These are phyloP conservation scores for Pyrenochaeta sp. DNA, from an alignment of 2,329 filamentous ascomycete species.

Conservation along the genomic window DNA sequence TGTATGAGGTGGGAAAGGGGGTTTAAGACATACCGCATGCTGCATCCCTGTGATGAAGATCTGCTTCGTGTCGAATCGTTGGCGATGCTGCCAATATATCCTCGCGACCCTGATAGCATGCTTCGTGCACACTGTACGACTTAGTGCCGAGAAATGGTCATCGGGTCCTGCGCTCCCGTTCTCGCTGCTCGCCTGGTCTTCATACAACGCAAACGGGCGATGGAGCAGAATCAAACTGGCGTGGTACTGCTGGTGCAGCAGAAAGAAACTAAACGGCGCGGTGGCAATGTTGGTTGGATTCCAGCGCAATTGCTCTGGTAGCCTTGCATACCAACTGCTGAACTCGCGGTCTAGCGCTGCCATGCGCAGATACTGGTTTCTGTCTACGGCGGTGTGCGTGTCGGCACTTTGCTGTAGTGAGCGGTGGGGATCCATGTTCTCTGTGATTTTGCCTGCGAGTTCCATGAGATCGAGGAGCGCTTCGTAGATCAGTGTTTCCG, in stretches of 20 bases:
- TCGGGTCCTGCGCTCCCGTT: slow-evolving; percentile 46
- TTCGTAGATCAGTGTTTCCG: slow-evolving; percentile 57
- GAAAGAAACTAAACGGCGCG: slow-evolving; percentile 56
- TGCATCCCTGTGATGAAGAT: slow-evolving; percentile 61
- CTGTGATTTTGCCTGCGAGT: slow-evolving; percentile 61
- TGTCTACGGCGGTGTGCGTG: slow-evolving; percentile 44
- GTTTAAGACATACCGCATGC: slow-evolving; percentile 51
- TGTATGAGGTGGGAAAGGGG: neutral
- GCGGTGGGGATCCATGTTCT: slow-evolving; percentile 49
- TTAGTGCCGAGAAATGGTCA: slow-evolving; percentile 56
- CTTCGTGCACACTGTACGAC: slow-evolving; percentile 62
- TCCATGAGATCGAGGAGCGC: slow-evolving; percentile 64
- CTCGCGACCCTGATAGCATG: slow-evolving; percentile 62
- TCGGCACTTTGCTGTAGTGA: slow-evolving; percentile 35
- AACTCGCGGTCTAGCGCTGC: slow-evolving; percentile 62
- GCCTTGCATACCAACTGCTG: slow-evolving; percentile 61
- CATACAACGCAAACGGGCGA: slow-evolving; percentile 62
- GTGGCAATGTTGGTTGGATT: slow-evolving; percentile 45
- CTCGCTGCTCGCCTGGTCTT: slow-evolving; percentile 47
- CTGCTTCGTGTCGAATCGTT: slow-evolving; percentile 60
- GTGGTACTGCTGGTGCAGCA: slow-evolving; percentile 65
- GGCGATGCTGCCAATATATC: slow-evolving; percentile 64
- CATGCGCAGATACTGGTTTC: slow-evolving; percentile 59
- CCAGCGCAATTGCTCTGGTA: slow-evolving; percentile 56
- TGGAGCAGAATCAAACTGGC: slow-evolving; percentile 62